Percentiles rank a stretch among this genome's conserved stretches.
Evolutionary conservation across 2,329 filamentous ascomycete species (phyloP).

Genomic region (Ascochyta pisi): DNA sequence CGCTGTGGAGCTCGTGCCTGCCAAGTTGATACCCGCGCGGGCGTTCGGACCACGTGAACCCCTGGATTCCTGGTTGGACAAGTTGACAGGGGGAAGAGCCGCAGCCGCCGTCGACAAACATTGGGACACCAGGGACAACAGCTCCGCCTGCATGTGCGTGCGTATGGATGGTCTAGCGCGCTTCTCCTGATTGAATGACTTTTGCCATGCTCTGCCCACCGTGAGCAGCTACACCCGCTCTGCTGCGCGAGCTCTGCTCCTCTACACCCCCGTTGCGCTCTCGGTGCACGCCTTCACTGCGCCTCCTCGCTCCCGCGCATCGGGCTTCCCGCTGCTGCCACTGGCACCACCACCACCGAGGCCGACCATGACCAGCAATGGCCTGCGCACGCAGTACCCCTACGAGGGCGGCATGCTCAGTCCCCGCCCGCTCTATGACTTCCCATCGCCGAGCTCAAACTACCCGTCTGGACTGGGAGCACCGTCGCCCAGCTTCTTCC

Average conservation of each 20-base stretch:
- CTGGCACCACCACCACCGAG: slow-evolving; percentile 4
- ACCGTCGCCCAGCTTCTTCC: slow-evolving; percentile 44
- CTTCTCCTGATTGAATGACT: slow-evolving; percentile 17
- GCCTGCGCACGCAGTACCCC: slow-evolving; percentile 45
- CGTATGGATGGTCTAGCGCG: slow-evolving; percentile 10
- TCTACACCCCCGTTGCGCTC: slow-evolving; percentile 32
- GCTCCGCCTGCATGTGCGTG: slow-evolving; percentile 11
- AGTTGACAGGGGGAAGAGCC: slow-evolving; percentile 14
- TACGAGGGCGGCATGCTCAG: slow-evolving; percentile 42
- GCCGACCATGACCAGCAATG: slow-evolving; percentile 42
- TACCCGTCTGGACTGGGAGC: slow-evolving; percentile 45
- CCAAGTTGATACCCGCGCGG: slow-evolving; percentile 13
- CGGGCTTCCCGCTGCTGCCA: slow-evolving; percentile 3
- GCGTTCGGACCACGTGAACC: slow-evolving; percentile 9
- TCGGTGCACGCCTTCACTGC: slow-evolving; percentile 28
- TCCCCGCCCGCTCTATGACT: slow-evolving; percentile 44
- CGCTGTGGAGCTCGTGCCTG: slow-evolving; percentile 13
- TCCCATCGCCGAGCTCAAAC: slow-evolving; percentile 48
- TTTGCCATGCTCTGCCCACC: slow-evolving; percentile 35
- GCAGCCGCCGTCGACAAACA: slow-evolving; percentile 7
- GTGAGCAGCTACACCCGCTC: slow-evolving; percentile 38
- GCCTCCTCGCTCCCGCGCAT: slow-evolving; percentile 27
- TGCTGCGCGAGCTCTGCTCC: slow-evolving; percentile 32
- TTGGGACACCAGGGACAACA: slow-evolving; percentile 11
- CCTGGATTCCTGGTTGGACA: slow-evolving; percentile 15